Evolutionary conservation across 495 filamentous ascomycete species (phyloP).

Genomic region (Viridothelium virens): DNA sequence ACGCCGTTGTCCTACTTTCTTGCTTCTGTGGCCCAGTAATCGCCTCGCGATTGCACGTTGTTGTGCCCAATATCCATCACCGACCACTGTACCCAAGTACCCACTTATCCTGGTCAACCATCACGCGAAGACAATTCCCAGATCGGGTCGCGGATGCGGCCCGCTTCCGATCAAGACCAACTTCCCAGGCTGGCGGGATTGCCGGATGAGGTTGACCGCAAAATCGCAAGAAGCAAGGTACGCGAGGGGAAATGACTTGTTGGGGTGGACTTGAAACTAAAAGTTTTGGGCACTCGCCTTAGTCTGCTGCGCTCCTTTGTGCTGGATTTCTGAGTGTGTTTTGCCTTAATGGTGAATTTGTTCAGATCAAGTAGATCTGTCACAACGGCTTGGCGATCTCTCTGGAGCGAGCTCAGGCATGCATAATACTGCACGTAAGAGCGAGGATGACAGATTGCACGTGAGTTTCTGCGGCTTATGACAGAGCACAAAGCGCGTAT

Average conservation of each 20-base stretch:
- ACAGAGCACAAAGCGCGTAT: not conserved
- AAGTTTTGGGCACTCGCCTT: no score
- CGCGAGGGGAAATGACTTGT: not conserved
- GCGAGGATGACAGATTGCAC: not conserved
- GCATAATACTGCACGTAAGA: not conserved
- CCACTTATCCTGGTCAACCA: not conserved
- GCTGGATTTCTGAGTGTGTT: no score
- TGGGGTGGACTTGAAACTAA: not conserved
- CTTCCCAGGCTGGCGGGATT: not conserved
- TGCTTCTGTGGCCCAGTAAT: not conserved
- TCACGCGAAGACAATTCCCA: not conserved
- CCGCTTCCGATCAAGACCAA: not conserved
- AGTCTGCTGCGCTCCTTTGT: not conserved
- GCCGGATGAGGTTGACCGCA: not conserved
- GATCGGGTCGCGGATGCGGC: not conserved
- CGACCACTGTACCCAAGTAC: not conserved
- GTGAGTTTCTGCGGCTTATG: not conserved
- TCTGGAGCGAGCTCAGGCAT: not conserved
- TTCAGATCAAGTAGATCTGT: not conserved
- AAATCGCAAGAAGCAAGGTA: not conserved
- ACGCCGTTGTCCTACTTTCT: not conserved
- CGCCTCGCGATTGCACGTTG: not conserved
- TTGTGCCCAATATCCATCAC: conserved; percentile 1
- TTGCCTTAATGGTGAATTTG: no score
- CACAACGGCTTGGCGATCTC: not conserved